A percentile compares a stretch with the other conserved stretches of the same genome.
Conservation (phyloP, 352 stramenopile species). For the Pythium monospermum region DNA sequence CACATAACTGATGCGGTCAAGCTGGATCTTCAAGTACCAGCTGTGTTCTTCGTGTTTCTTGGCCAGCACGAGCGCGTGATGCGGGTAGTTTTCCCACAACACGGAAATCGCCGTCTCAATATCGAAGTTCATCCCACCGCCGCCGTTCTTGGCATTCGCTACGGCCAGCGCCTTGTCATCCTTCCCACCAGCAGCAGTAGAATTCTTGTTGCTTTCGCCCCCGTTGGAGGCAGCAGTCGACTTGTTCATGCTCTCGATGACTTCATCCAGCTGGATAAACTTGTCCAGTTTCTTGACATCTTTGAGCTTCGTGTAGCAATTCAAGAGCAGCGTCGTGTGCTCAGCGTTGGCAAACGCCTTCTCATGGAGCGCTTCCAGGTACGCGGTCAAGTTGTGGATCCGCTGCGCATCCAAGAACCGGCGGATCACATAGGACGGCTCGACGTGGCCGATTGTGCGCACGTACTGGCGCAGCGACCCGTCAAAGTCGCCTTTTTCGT, state of each 20-base stretch:
- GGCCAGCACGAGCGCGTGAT: slow-evolving; percentile 85
- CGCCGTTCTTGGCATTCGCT: slow-evolving; percentile 22
- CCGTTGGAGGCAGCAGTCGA: slow-evolving; percentile 12
- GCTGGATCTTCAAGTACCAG: slow-evolving; percentile 91
- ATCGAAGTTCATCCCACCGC: slow-evolving; percentile 75
- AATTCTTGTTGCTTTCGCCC: not conserved
- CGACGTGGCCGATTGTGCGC: slow-evolving; percentile 95
- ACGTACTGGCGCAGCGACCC: slow-evolving; percentile 96
- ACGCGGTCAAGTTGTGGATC: slow-evolving; percentile 95
- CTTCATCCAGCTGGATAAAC: slow-evolving; percentile 88
- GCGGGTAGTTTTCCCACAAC: slow-evolving; percentile 89
- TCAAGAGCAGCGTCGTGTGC: slow-evolving; percentile 92
- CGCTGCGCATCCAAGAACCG: slow-evolving; percentile 96
- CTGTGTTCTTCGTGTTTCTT: slow-evolving; percentile 89
- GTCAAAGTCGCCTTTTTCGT: slow-evolving; percentile 96
- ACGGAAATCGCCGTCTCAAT: slow-evolving; percentile 91
- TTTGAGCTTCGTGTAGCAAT: slow-evolving; percentile 95
- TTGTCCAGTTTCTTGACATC: slow-evolving; percentile 91
- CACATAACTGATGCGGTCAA: slow-evolving; percentile 87
- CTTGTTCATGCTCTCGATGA: slow-evolving; percentile 34
- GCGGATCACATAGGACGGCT: slow-evolving; percentile 98
- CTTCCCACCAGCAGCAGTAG: no score
- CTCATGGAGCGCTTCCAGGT: slow-evolving; percentile 93
- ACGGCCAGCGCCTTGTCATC: slow-evolving; percentile 15
- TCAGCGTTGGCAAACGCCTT: slow-evolving; percentile 89